Evolutionary conservation across 179 eudicot genomes (phyloP), one percentile per base, ranked within the genome.

Genomic region (Beta corolliflora): DNA sequence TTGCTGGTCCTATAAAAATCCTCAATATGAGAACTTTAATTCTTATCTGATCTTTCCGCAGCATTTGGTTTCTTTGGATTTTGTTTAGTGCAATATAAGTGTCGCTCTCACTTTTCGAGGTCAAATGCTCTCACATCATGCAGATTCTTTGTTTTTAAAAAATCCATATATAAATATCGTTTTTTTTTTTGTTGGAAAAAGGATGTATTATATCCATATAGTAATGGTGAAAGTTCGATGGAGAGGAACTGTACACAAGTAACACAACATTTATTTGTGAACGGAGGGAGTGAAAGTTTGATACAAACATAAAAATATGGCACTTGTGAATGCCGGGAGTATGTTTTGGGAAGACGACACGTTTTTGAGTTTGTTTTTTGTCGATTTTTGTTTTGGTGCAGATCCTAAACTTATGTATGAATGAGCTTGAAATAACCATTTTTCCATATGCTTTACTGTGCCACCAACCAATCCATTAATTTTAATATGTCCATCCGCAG

Each of bases 401-500:
- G 41, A 36, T 36, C 41, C 41, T 36, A 36, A 36, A 36, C 41
- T 36, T 36, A 36, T 36, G 41, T 36, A 36, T 36, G 41, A 36
- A 3, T 36, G 41, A 36, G 41, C 41, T 36, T 36, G 41, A 36
- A 3, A 36, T 36, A 36, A 36, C 41, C 5, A 19, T 16, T 60
- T 18, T 7, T 23, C 29, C 25, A 8, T 21, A 5, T 60, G 8
- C 23, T 60, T 58, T 5, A 18, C 10, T 4, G 3, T 13, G 48
- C 41, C 19, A 45, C 16, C 9, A 69, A 69, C 56, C 0, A 44
- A 46, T 3, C 9, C 25, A 29, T 46, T 83, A 31, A 52, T 52
- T 13, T n/a, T 72, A 55, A 7, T 18, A 18, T 74, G 60, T 48
- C 81, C 78, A 36, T 53, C 5, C 84, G 84, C 93, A 93, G 98